These are phyloP conservation scores for Apiotrichum porosum DNA, from an alignment of 1,284 basidiomycete genomes.

Conservation along the genomic window DNA sequence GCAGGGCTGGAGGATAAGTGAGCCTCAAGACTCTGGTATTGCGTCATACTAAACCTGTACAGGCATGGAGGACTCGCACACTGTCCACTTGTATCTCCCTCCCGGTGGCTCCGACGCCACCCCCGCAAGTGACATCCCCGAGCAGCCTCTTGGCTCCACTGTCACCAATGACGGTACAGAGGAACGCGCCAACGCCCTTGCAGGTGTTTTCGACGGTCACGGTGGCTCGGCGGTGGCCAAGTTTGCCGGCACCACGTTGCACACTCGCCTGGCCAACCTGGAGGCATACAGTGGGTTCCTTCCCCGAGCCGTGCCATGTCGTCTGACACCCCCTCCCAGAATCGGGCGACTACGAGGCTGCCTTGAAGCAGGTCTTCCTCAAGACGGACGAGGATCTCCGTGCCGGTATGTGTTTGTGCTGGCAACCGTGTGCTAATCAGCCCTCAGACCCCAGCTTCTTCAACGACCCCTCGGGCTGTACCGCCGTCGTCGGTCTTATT, in stretches of 20 bases:
- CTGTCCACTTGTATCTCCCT: slow-evolving; percentile 61
- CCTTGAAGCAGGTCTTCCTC: slow-evolving; percentile 84
- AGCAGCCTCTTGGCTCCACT: slow-evolving; percentile 46
- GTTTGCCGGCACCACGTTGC: slow-evolving; percentile 85
- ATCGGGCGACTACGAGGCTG: slow-evolving; percentile 64
- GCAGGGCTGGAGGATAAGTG: slow-evolving; percentile 99
- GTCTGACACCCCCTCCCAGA: slow-evolving; percentile 30
- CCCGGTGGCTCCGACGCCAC: slow-evolving; percentile 18
- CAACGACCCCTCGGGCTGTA: slow-evolving; percentile 93
- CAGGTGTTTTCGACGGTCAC: slow-evolving; percentile 97
- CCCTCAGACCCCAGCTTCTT: slow-evolving; percentile 78
- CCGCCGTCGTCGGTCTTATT: slow-evolving; percentile 82
- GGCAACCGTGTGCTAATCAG: too few species aligned
- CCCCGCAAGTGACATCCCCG: slow-evolving; percentile 52
- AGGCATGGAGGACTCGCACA: slow-evolving; percentile 95
- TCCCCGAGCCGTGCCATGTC: background rate
- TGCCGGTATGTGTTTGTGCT: slow-evolving; percentile 58
- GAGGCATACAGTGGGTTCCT: slow-evolving; percentile 62
- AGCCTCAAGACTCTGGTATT: slow-evolving; percentile 47
- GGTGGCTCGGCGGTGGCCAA: slow-evolving; percentile 86
- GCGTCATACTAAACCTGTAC: background rate
- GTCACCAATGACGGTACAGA: slow-evolving; percentile 51
- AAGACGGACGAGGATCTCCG: slow-evolving; percentile 92
- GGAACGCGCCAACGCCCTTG: slow-evolving; percentile 66
- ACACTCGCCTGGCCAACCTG: slow-evolving; percentile 69